Evolutionary conservation across 768 basidiomycete genomes (phyloP).

Genomic region (Russula sp.): DNA sequence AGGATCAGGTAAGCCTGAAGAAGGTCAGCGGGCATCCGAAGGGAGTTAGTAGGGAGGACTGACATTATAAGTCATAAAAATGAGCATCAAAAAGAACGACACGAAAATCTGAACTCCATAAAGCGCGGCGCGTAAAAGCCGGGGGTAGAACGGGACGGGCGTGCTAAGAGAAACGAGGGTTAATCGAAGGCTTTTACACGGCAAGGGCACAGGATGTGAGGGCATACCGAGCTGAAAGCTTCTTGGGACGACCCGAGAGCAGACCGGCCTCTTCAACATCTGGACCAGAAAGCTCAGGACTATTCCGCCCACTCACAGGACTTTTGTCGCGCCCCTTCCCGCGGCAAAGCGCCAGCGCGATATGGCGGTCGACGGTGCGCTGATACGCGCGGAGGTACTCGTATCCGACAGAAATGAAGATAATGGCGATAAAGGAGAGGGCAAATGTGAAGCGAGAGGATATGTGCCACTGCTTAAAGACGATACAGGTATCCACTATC

Average conservation of each 20-base stretch:
- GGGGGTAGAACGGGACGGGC: slow-evolving; percentile 42
- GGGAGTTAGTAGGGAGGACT: slow-evolving; percentile 27
- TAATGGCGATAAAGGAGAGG: slow-evolving; percentile 57
- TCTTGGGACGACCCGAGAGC: slow-evolving; percentile 41
- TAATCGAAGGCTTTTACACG: background rate
- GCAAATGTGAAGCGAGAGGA: slow-evolving; percentile 46
- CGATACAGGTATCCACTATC: slow-evolving; percentile 71
- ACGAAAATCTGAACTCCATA: slow-evolving; percentile 74
- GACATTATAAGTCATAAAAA: slow-evolving; percentile 97
- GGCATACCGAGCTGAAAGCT: slow-evolving; percentile 38
- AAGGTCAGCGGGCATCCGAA: background rate
- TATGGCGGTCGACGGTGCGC: slow-evolving; percentile 47
- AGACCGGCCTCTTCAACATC: slow-evolving; percentile 48
- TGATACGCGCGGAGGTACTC: slow-evolving; percentile 71
- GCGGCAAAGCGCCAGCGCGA: slow-evolving; percentile 43
- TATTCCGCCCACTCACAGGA: slow-evolving; percentile 35
- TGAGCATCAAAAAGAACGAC: slow-evolving; percentile 89
- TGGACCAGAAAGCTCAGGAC: slow-evolving; percentile 31
- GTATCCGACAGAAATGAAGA: slow-evolving; percentile 62
- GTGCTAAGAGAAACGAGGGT: slow-evolving; percentile 30
- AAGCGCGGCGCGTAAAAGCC: slow-evolving; percentile 53
- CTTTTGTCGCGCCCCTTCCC: slow-evolving; percentile 41
- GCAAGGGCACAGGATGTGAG: background rate
- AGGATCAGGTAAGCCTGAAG: slow-evolving; percentile 76
- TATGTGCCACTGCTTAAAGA: slow-evolving; percentile 77